phyloP scores from a whole-genome alignment of 2,329 filamentous ascomycete genomes.

The Stagonosporopsis rhizophila region DNA sequence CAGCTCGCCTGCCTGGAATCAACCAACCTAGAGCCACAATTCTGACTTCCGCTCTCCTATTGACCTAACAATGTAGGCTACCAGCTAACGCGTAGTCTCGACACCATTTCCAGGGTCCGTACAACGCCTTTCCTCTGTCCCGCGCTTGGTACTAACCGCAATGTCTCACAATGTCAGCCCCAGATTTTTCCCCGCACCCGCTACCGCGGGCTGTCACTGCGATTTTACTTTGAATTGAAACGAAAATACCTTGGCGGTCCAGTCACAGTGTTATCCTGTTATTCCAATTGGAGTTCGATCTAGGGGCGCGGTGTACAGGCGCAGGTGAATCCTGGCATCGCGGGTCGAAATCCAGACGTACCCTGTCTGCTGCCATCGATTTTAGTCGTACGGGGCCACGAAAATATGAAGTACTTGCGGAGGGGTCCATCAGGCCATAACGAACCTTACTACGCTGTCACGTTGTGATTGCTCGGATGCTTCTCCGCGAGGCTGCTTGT shows the following conservation, averaged over 20 bases:
- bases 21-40: neutral
- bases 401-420: neutral
- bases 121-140: constrained; percentile 2
- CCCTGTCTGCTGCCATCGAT: neutral
- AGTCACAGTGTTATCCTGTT: neutral
- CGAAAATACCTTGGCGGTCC: constrained; percentile 5
- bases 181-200: constrained; percentile 14
- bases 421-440: constrained; percentile 1
- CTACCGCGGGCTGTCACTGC: constrained; percentile 4
- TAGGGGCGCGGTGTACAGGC: neutral
- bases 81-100: constrained; percentile 1
- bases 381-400: neutral
- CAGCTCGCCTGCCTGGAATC: neutral
- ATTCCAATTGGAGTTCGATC: constrained; percentile 4
- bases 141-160: constrained; percentile 10
- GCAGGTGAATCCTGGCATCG: no score
- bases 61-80: neutral
- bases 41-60: neutral
- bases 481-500: neutral
- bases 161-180: constrained; percentile 9
- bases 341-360: neutral
- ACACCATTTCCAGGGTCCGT: neutral
- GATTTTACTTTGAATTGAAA: neutral
- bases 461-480: neutral
- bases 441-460: neutral